A percentile compares a stretch with the other conserved stretches of the same genome.
Evolutionary conservation across 148 eudicot genomes (phyloP).

Genomic region (Persicaria tinctoria): DNA sequence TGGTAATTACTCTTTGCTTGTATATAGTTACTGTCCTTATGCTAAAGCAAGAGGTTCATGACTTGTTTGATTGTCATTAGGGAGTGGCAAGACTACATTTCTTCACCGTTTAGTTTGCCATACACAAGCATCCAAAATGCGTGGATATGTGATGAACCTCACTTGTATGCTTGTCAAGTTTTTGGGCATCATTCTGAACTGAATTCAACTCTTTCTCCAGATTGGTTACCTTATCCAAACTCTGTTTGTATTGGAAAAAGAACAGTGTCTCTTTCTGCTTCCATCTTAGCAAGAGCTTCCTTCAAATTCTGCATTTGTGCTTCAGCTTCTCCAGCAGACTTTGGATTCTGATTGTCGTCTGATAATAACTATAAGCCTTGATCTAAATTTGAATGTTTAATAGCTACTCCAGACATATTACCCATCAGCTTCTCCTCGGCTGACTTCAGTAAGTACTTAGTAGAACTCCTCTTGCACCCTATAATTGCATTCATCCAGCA

Average conservation of each 20-base stretch:
- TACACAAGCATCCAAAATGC: too few relatives aligned
- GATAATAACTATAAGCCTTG: constrained; percentile 27
- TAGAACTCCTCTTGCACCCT: too few relatives aligned
- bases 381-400: constrained; percentile 5
- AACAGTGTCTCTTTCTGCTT: constrained; percentile 53
- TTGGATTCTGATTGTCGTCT: constrained; percentile 37
- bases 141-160: too few relatives aligned
- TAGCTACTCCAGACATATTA: background rate
- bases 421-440: constrained; percentile 17
- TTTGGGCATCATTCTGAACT: constrained; percentile 41
- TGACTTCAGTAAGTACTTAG: constrained; percentile 52
- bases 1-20: too few relatives aligned
- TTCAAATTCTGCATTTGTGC: constrained; percentile 43
- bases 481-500: too few relatives aligned
- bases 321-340: constrained; percentile 36
- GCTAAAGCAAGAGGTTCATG: too few relatives aligned
- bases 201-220: constrained; percentile 47
- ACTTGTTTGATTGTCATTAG: too few relatives aligned
- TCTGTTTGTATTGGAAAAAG: constrained; percentile 41
- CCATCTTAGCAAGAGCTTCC: constrained; percentile 44
- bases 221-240: constrained; percentile 45
- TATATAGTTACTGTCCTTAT: too few relatives aligned
- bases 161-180: constrained; percentile 38
- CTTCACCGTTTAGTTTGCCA: too few relatives aligned
- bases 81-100: too few relatives aligned